These are phyloP conservation scores for Psilocybe tampanensis DNA, from an alignment of 768 basidiomycete species.

Conservation along the genomic window DNA sequence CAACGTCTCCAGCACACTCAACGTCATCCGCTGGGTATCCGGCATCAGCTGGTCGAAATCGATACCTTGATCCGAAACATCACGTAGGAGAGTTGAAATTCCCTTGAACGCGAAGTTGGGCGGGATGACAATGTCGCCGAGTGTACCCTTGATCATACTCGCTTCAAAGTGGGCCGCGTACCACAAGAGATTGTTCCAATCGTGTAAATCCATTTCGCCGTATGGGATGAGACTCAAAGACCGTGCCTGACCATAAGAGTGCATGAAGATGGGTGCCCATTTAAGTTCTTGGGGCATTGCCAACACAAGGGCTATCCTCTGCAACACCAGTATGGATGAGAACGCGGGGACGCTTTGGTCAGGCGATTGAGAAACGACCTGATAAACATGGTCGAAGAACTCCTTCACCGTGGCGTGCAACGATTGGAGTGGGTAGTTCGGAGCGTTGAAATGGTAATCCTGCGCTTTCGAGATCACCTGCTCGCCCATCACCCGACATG, in stretches of 20 bases:
- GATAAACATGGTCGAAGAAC: slow-evolving; percentile 27
- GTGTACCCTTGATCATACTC: slow-evolving; percentile 28
- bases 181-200: slow-evolving; percentile 51
- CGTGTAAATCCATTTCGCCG: slow-evolving; percentile 34
- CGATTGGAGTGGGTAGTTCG: slow-evolving; percentile 9
- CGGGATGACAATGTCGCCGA: slow-evolving; percentile 17
- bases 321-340: slow-evolving; percentile 1
- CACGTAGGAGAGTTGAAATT: slow-evolving; percentile 41
- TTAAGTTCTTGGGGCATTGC: slow-evolving; percentile 33
- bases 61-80: slow-evolving; percentile 36
- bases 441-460: not conserved
- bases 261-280: slow-evolving; percentile 42
- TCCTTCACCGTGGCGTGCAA: slow-evolving; percentile 21
- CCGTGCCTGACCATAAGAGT: slow-evolving; percentile 45
- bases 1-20: slow-evolving; percentile 27
- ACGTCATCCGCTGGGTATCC: slow-evolving; percentile 24
- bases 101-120: slow-evolving; percentile 38
- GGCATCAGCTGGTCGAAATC: slow-evolving; percentile 30
- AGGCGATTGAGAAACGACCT: slow-evolving; percentile 5
- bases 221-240: slow-evolving; percentile 23
- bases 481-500: slow-evolving; percentile 18
- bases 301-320: slow-evolving; percentile 30
- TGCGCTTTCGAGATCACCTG: slow-evolving; percentile 16
- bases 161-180: slow-evolving; percentile 40
- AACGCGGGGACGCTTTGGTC: slow-evolving; percentile 9